A percentile compares a stretch with the other conserved stretches of the same genome.
These are phyloP conservation scores for Penicillium griseofulvum DNA, from an alignment of 2,329 filamentous ascomycete genomes.

Conservation along the genomic window DNA sequence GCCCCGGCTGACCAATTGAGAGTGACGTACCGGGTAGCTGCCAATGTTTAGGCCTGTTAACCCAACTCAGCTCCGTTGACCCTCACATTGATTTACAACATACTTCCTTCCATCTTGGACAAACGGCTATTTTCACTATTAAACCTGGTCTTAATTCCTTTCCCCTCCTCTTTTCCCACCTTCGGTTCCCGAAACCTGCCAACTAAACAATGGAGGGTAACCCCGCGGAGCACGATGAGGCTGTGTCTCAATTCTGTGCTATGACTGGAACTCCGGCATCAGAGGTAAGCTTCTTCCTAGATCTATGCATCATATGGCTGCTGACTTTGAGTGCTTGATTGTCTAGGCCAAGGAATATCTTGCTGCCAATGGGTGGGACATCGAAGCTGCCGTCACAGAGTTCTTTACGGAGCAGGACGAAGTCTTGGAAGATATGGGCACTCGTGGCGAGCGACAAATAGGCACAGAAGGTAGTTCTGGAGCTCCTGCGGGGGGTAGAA, in stretches of 20 bases:
- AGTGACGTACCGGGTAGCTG: slow-evolving; percentile 5
- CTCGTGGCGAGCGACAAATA: slow-evolving; percentile 24
- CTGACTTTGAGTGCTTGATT: not conserved
- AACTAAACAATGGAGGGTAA: slow-evolving; percentile 33
- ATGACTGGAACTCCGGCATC: slow-evolving; percentile 54
- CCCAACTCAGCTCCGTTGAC: not conserved
- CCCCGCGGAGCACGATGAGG: slow-evolving; percentile 40
- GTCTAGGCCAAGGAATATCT: slow-evolving; percentile 66
- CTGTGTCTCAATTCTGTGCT: slow-evolving; percentile 54
- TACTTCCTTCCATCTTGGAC: not conserved
- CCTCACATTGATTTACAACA: not conserved
- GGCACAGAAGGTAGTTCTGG: slow-evolving; percentile 22
- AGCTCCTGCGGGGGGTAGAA: slow-evolving; percentile 28
- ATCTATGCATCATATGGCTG: not conserved
- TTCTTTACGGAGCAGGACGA: slow-evolving; percentile 56
- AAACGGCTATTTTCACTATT: not conserved
- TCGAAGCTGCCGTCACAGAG: slow-evolving; percentile 60
- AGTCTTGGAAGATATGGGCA: slow-evolving; percentile 33
- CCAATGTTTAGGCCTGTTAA: slow-evolving; percentile 1
- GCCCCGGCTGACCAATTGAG: slow-evolving; percentile 8
- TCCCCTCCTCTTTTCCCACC: not conserved
- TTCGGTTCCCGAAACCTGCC: not conserved
- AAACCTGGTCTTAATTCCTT: not conserved
- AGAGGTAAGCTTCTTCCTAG: slow-evolving; percentile 41
- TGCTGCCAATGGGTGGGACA: slow-evolving; percentile 63